A percentile compares a stretch with the other conserved stretches of the same genome.
Conservation (phyloP, 2,329 filamentous ascomycete genomes). For the Magnaporthiopsis incrustans region DNA sequence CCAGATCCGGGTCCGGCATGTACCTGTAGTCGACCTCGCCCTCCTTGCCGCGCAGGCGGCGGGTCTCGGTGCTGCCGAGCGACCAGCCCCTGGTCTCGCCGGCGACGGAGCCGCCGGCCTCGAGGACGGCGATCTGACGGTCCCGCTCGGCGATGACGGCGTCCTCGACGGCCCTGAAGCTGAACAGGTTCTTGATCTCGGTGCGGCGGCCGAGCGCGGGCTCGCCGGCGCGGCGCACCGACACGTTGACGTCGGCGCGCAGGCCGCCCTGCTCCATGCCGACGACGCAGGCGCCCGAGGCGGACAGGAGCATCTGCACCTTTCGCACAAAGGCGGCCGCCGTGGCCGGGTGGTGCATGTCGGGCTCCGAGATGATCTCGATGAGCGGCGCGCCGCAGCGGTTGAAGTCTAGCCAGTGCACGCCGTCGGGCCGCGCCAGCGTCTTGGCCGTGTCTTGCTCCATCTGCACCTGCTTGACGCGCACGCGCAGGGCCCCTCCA, state of each 20-base stretch:
- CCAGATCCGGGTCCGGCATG: slow-evolving; percentile 93
- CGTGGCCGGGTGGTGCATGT: slow-evolving; percentile 79
- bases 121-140: slow-evolving; percentile 74
- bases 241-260: slow-evolving; percentile 92
- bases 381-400: slow-evolving; percentile 84
- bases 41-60: slow-evolving; percentile 80
- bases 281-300: slow-evolving; percentile 76
- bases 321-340: slow-evolving; percentile 86
- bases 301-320: slow-evolving; percentile 69
- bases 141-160: slow-evolving; percentile 87
- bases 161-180: slow-evolving; percentile 90
- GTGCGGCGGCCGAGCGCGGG: slow-evolving; percentile 68
- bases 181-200: slow-evolving; percentile 95
- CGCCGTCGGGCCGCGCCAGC: slow-evolving; percentile 63
- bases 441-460: slow-evolving; percentile 98
- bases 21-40: slow-evolving; percentile 97
- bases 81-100: slow-evolving; percentile 94
- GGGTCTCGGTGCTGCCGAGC: slow-evolving; percentile 73
- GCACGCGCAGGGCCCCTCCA: slow-evolving; percentile 46
- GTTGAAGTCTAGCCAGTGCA: slow-evolving; percentile 85
- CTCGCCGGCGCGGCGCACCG: slow-evolving; percentile 56
- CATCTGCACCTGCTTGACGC: slow-evolving; percentile 91
- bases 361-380: slow-evolving; percentile 88
- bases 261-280: slow-evolving; percentile 93
- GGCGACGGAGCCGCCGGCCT: slow-evolving; percentile 63